phyloP scores from a whole-genome alignment of 371 early-diverging fungal genomes.

The Rhizomucor pusillus region DNA sequence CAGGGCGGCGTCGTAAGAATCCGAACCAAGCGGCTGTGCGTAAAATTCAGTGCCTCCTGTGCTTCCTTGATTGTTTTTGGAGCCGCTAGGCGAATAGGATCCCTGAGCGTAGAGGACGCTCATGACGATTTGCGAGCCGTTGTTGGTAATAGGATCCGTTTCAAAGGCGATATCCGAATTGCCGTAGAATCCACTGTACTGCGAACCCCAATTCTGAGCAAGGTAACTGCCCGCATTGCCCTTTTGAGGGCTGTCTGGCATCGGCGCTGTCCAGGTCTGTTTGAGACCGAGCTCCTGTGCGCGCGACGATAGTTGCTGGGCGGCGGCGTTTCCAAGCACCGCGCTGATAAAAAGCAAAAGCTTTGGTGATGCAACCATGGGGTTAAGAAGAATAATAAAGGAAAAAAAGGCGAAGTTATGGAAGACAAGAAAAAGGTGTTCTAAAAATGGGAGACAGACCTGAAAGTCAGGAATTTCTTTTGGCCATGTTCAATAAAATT shows the following conservation, averaged over 20 bases:
- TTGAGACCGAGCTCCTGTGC: slow-evolving; percentile 27
- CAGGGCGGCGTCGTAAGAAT: slow-evolving; percentile 36
- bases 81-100: slow-evolving; percentile 35
- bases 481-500: too few species aligned
- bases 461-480: too few species aligned
- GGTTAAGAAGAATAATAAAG: too few species aligned
- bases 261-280: slow-evolving; percentile 33
- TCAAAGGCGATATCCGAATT: slow-evolving; percentile 41
- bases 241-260: slow-evolving; percentile 12
- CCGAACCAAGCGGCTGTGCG: slow-evolving; percentile 36
- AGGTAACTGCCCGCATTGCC: slow-evolving; percentile 13
- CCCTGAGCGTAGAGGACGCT: slow-evolving; percentile 42
- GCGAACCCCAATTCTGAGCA: slow-evolving; percentile 23
- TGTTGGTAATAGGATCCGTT: slow-evolving; percentile 37
- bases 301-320: slow-evolving; percentile 9
- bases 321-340: not conserved
- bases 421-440: too few species aligned
- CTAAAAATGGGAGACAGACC: too few species aligned
- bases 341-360: not conserved
- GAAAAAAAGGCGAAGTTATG: too few species aligned
- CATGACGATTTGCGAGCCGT: slow-evolving; percentile 23
- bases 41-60: slow-evolving; percentile 48
- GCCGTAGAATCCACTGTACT: slow-evolving; percentile 15
- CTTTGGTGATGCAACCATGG: too few species aligned
- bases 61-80: slow-evolving; percentile 16